Evolutionary conservation across 169 alveolate species (phyloP).

Genomic region (Plasmodium gaboni): DNA sequence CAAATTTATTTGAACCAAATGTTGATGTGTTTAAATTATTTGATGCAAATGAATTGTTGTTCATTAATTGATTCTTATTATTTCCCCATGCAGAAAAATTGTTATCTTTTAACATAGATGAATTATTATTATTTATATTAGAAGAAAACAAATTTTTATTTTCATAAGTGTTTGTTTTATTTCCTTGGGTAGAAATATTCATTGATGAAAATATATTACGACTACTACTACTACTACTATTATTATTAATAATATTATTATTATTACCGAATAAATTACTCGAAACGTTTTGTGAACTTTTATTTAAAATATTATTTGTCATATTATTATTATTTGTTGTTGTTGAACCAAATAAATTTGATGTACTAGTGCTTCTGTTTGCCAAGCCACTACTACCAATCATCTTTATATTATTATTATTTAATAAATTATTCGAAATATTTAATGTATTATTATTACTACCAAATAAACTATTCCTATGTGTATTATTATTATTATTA

Average conservation of each 20-base stretch:
- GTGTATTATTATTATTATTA: neutral
- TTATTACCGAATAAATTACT: conserved; percentile 17
- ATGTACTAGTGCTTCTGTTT: conserved; percentile 10
- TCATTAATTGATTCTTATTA: conserved; percentile 17
- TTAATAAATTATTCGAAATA: conserved; percentile 21
- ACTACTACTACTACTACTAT: conserved; percentile 6
- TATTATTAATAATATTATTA: neutral
- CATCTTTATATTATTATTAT: neutral
- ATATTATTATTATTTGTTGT: conserved; percentile 10
- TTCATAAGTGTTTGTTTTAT: neutral
- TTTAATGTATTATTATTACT: conserved; percentile 12
- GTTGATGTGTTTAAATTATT: neutral
- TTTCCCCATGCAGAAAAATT: conserved; percentile 16
- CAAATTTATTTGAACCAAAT: neutral
- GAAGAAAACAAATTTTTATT: conserved; percentile 15
- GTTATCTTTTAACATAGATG: neutral
- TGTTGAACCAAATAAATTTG: conserved; percentile 5
- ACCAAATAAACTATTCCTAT: conserved; percentile 13
- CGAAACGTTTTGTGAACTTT: conserved; percentile 14
- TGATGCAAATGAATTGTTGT: conserved; percentile 19
- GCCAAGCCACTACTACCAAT: neutral
- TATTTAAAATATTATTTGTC: conserved; percentile 11
- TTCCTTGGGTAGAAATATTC: conserved; percentile 7
- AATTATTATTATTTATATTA: conserved; percentile 5
- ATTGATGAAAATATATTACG: conserved; percentile 9